Base-by-base conservation (phyloP, 352 stramenopile genomes). In the Pythium myriotylum region DNA sequence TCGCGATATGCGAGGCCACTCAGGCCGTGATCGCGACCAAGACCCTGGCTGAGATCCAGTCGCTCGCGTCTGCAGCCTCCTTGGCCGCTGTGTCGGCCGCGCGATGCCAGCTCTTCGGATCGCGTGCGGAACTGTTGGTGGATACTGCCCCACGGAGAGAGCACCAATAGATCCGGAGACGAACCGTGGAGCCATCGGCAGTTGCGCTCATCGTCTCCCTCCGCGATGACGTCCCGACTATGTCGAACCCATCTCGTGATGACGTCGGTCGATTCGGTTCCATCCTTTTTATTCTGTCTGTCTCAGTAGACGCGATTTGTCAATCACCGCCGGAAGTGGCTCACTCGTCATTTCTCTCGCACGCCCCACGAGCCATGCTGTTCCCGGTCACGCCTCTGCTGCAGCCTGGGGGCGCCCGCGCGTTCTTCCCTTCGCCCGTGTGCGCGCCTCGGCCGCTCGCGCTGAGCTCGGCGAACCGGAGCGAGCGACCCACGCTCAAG, bases 401-500 rank as follows among this genome's bases (percentile, higher is more conserved):
- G 12, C 14, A 43, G 37, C 48, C 2, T 26, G 16, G 17, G 45
- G 29, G 45, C 42, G 41, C 22, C 22, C 42, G 48, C 29, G 33
- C 39, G 19, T 27, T 51, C 54, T 33, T 40, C 48, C 9, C 46
- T 19, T 32, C 26, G 17, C 45, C 43, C 35, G 51, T 58, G 20
- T 54, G 71, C 46, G 62, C 69, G 26, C 57, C 77, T 10, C 79
- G 33, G 40, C 57, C 52, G 47, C 59, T 71, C 48, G 59, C 65
- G 39, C 50, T 72, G 23, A 61, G 56, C 42, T 24, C 58, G 4
- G 39, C 54, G 17, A 64, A 58, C 7, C 66, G 68, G 45, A 55
- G 62, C 14, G 83, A 94, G 54, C 83, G 76, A 26, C 84, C 87
- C 1, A 73, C 70, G 5, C 65, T 88, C 39, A 95, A 97, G 80